Base-by-base conservation (phyloP, 768 basidiomycete genomes). In the Tephrocybe sp. region DNA sequence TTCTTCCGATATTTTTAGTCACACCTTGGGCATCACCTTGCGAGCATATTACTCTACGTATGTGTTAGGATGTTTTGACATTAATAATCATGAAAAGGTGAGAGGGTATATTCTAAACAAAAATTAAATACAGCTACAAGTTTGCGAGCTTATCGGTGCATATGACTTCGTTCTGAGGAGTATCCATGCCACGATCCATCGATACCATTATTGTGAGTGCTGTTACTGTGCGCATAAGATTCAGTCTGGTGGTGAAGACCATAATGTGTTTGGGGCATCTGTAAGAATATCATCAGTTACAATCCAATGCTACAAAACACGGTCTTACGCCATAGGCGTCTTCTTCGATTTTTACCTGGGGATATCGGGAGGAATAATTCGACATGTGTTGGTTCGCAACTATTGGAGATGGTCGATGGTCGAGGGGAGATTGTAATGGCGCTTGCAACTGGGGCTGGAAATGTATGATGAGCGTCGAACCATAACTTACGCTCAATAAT, bases 401-500 rank as follows among this genome's bases (percentile, higher is more conserved):
- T 35, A 76, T 51, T 16, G 72, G 62, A 0, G 77, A 70, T 16
- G 77, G 70, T 19, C 78, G 77, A 39, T 80, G 79, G 40, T 75
- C 74, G 12, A 73, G 67, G 11, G 79, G 72, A 19, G 79, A 74
- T 47, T 76, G 77, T 19, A 79, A 66, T 8, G 78, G 67, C 31
- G 78, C 70, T 70, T 85, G 84, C 72, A 87, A 83, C 68, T 82
- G 81, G 53, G 85, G 85, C 84, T 87, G 68, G 66, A 67, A 59
- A 66, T 61, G 26, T 58, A 60, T 59, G 76, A 83, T 71, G 81
- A 82, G 77, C 75, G 79, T 83, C 78, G n/a, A 70, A 66, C n/a
- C 13, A 35, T 10, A 4, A 4, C n/a, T 46, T 12, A 51, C 58
- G 72, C 68, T 69, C 72, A 77, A 74, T 64, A 76, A 77, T 65